Evolutionary conservation across 2,329 filamentous ascomycete species (phyloP).

Genomic region (Talaromyces sp.): DNA sequence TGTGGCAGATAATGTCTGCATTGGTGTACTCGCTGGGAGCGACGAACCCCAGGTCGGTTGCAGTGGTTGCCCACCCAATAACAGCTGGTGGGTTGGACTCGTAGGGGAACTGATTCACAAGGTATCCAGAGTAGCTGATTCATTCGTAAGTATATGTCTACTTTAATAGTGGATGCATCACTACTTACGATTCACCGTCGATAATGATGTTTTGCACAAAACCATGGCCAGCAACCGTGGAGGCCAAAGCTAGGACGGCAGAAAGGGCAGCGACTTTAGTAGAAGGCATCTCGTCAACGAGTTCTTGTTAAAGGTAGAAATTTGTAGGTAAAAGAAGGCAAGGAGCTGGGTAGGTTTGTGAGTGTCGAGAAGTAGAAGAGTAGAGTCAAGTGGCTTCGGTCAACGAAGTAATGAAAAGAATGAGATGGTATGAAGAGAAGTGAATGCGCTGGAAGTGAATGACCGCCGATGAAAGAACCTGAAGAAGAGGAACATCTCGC

Average conservation of each 20-base stretch:
- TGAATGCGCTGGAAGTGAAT: conserved; percentile 3
- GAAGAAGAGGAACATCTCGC: not conserved
- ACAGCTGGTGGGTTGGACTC: conserved; percentile 38
- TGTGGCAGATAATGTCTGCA: conserved; percentile 60
- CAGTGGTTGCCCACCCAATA: conserved; percentile 57
- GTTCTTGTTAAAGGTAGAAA: not conserved
- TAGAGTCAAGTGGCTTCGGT: conserved; percentile 1
- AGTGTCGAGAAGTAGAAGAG: not conserved
- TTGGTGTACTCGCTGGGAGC: conserved; percentile 46
- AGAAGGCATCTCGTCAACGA: conserved; percentile 17
- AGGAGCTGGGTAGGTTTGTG: not conserved
- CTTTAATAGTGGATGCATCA: not conserved
- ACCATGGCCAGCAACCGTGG: conserved; percentile 42
- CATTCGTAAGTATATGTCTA: not conserved
- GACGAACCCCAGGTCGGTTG: conserved; percentile 56
- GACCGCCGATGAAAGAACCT: not conserved
- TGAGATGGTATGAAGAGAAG: not conserved
- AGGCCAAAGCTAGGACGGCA: conserved; percentile 32
- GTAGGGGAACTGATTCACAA: conserved; percentile 39
- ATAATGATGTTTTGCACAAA: conserved; percentile 38
- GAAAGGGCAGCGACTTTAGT: conserved; percentile 10
- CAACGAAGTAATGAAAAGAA: conserved; percentile 7
- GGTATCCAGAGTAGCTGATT: conserved; percentile 44
- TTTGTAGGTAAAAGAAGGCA: not conserved
- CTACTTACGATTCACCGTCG: conserved; percentile 34